phyloP scores from a whole-genome alignment of 306 rosid genomes.

The Medicago lupulina region DNA sequence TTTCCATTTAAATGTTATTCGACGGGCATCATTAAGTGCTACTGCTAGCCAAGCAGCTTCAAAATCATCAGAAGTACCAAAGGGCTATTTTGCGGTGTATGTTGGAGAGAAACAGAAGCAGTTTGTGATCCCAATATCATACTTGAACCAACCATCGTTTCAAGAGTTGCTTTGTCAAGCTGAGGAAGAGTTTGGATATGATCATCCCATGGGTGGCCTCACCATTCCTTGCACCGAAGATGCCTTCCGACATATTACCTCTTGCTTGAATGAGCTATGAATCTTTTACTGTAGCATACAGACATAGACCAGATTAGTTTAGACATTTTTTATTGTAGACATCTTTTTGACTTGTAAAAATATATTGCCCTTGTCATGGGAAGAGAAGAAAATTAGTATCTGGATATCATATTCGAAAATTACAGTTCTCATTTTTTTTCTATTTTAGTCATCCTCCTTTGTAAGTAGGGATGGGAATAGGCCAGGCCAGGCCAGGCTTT shows the following conservation, averaged over 20 bases:
- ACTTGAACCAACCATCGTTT: conserved; percentile 30
- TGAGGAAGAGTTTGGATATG: conserved; percentile 23
- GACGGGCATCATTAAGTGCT: conserved; percentile 5
- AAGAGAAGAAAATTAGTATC: neutral
- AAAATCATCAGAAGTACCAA: conserved; percentile 5
- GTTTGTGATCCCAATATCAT: conserved; percentile 28
- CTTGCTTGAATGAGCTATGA: neutral
- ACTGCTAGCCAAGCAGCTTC: neutral
- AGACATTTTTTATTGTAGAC: neutral
- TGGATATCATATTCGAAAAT: too few species aligned
- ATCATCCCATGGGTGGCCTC: conserved; percentile 40
- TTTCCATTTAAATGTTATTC: conserved; percentile 30
- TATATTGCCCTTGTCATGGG: too few species aligned
- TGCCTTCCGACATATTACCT: neutral
- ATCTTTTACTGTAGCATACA: neutral
- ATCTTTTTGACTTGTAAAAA: neutral
- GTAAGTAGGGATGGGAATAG: too few species aligned
- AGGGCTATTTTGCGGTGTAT: conserved; percentile 41
- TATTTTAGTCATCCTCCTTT: too few species aligned
- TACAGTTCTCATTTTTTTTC: too few species aligned
- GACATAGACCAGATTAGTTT: neutral
- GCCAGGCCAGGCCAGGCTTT: too few species aligned
- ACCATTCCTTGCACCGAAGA: conserved; percentile 31
- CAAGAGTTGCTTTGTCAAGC: conserved; percentile 28
- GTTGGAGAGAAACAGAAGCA: conserved; percentile 37